Percentiles rank a stretch among this genome's conserved stretches.
Evolutionary conservation across 2,329 filamentous ascomycete genomes (phyloP).

Genomic region (Hypomyces perniciosus): DNA sequence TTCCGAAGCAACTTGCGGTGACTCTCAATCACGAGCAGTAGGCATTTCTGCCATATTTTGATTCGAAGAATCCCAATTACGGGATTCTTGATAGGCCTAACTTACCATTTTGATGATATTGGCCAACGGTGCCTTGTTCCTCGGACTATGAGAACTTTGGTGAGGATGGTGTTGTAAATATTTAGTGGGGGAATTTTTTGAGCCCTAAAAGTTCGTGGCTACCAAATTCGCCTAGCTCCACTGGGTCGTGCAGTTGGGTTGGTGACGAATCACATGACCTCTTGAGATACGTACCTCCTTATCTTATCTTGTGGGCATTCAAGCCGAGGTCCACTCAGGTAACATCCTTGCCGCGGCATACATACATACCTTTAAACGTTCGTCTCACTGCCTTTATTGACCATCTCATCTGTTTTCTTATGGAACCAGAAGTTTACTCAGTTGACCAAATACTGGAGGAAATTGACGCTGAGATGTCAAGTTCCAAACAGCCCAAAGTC

Average conservation of each 20-base stretch:
- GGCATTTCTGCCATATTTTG: constrained; percentile 39
- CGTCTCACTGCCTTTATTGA: constrained; percentile 1
- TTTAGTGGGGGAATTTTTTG: constrained; percentile 36
- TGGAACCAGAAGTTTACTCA: constrained; percentile 6
- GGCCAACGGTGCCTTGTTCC: constrained; percentile 37
- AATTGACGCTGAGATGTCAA: constrained; percentile 34
- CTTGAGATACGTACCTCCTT: not conserved
- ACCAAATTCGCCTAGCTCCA: constrained; percentile 19
- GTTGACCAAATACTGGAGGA: constrained; percentile 24
- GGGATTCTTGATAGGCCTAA: constrained; percentile 37
- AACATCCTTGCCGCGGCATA: not conserved
- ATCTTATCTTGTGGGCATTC: constrained; percentile 9
- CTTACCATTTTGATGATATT: constrained; percentile 65
- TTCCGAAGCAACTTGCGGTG: constrained; percentile 99
- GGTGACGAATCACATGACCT: constrained; percentile 35
- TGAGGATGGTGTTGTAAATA: constrained; percentile 26
- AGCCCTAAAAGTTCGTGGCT: constrained; percentile 32
- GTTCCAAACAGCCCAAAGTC: constrained; percentile 56
- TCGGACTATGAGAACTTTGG: constrained; percentile 25
- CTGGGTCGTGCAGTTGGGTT: constrained; percentile 24
- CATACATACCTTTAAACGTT: not conserved
- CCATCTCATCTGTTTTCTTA: not conserved
- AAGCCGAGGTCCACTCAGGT: not conserved
- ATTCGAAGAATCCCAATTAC: constrained; percentile 16
- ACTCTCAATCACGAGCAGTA: constrained; percentile 53